phyloP scores from a whole-genome alignment of 2,329 filamentous ascomycete genomes.

The Allantophomopsis cytisporea region DNA sequence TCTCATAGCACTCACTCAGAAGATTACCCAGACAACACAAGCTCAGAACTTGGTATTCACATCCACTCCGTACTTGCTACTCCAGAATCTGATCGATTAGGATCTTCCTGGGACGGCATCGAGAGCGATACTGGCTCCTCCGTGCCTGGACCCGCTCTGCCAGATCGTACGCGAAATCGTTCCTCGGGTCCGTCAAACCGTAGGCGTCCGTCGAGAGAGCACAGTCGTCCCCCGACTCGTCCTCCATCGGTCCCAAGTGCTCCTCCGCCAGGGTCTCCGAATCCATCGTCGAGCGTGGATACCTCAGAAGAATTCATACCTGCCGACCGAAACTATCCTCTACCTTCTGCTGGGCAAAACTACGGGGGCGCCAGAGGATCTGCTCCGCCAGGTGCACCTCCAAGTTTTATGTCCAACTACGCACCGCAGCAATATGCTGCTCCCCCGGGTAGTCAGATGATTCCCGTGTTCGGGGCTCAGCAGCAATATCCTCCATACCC shows the following conservation, averaged over 20 bases:
- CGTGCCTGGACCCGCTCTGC: slow-evolving; percentile 37
- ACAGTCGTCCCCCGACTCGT: slow-evolving; percentile 5
- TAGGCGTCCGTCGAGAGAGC: too few species aligned
- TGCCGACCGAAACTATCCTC: slow-evolving; percentile 25
- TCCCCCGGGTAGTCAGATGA: slow-evolving; percentile 13
- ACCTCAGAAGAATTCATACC: slow-evolving; percentile 46
- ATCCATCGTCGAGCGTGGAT: slow-evolving; percentile 48
- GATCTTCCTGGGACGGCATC: slow-evolving; percentile 18
- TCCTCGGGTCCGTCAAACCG: too few species aligned
- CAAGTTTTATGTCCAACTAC: slow-evolving; percentile 15
- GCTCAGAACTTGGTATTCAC: slow-evolving; percentile 16
- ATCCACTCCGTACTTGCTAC: slow-evolving; percentile 18
- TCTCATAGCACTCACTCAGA: slow-evolving; percentile 13
- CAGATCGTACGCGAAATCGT: too few species aligned
- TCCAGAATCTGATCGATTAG: slow-evolving; percentile 23
- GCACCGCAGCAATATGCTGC: slow-evolving; percentile 14
- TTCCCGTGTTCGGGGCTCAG: slow-evolving; percentile 12
- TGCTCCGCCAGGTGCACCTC: slow-evolving; percentile 13
- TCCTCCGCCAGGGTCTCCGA: slow-evolving; percentile 29
- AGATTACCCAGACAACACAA: slow-evolving; percentile 16
- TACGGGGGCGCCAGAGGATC: slow-evolving; percentile 12
- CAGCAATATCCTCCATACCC: slow-evolving; percentile 11
- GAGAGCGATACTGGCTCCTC: slow-evolving; percentile 39
- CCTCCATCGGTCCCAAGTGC: slow-evolving; percentile 22
- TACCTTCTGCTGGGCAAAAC: slow-evolving; percentile 10